Percentiles rank a stretch among this genome's conserved stretches.
These are phyloP conservation scores for Fagus crenata DNA, from an alignment of 306 rosid species.

Conservation along the genomic window DNA sequence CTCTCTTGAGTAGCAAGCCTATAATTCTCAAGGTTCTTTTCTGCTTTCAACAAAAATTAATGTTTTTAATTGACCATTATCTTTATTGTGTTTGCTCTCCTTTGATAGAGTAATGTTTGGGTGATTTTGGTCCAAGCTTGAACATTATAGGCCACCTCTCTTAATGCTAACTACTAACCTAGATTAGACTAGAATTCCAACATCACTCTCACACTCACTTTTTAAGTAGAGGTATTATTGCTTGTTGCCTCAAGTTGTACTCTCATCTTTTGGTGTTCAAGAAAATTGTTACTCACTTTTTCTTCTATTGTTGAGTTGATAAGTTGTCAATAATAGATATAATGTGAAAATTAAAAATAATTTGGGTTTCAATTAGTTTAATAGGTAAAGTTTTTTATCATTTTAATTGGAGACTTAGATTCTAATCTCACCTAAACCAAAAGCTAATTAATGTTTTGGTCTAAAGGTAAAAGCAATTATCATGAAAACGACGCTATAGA, in stretches of 20 bases:
- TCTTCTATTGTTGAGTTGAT: too few species aligned
- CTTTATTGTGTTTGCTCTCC: not conserved
- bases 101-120: conserved; percentile 6
- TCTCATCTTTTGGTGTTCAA: not conserved
- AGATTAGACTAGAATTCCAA: not conserved
- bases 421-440: too few species aligned
- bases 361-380: too few species aligned
- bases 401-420: too few species aligned
- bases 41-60: conserved; percentile 2
- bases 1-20: not conserved
- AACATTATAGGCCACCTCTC: conserved; percentile 4
- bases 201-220: not conserved
- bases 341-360: too few species aligned
- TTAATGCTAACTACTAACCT: not conserved
- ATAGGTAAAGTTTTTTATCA: too few species aligned
- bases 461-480: too few species aligned
- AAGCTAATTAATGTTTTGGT: too few species aligned
- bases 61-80: not conserved
- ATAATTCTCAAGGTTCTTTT: not conserved
- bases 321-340: too few species aligned
- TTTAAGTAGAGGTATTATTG: not conserved
- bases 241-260: not conserved
- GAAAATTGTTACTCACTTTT: not conserved
- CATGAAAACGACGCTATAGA: too few species aligned
- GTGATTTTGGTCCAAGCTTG: conserved; percentile 7